Evolutionary conservation across 108 stramenopile genomes (phyloP).

Genomic region (Nitzschia inconspicua): DNA sequence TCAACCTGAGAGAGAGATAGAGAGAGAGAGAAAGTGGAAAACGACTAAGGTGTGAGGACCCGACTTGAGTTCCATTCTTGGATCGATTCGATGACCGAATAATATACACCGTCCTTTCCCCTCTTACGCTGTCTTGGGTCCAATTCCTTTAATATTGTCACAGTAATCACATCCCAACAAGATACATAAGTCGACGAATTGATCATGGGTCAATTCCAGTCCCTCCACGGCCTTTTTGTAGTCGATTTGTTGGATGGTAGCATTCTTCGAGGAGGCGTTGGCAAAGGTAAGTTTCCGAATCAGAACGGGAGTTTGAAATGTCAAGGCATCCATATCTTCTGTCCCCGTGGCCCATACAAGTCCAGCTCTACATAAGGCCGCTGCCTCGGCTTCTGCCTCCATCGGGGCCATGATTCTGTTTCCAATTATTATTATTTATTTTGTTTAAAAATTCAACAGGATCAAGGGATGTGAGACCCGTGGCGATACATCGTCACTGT

Average conservation of each 20-base stretch:
- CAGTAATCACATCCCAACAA: conserved; percentile 98
- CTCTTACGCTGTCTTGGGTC: conserved; percentile 91
- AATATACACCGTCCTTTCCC: background rate
- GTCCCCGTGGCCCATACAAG: conserved; percentile 95
- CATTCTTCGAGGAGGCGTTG: conserved; percentile 41
- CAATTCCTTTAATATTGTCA: conserved; percentile 92
- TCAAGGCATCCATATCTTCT: conserved; percentile 99
- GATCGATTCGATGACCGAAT: background rate
- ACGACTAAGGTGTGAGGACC: background rate
- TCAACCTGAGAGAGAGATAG: conserved; percentile 31
- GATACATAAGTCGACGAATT: conserved; percentile 99
- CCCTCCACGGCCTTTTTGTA: conserved; percentile 90
- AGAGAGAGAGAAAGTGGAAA: background rate
- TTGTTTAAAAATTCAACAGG: too few relatives aligned
- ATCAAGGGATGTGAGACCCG: too few relatives aligned
- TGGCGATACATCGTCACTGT: too few relatives aligned
- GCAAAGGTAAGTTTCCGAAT: conserved; percentile 93
- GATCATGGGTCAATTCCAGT: conserved; percentile 87
- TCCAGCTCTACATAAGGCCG: conserved; percentile 84
- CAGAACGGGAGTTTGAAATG: conserved; percentile 89
- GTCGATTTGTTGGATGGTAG: conserved; percentile 80
- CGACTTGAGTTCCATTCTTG: background rate
- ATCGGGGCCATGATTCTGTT: conserved; percentile 93
- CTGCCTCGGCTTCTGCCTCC: conserved; percentile 98
- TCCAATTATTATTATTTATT: too few relatives aligned